phyloP scores from a whole-genome alignment of 1,284 basidiomycete species.

The Ustilago curta region DNA sequence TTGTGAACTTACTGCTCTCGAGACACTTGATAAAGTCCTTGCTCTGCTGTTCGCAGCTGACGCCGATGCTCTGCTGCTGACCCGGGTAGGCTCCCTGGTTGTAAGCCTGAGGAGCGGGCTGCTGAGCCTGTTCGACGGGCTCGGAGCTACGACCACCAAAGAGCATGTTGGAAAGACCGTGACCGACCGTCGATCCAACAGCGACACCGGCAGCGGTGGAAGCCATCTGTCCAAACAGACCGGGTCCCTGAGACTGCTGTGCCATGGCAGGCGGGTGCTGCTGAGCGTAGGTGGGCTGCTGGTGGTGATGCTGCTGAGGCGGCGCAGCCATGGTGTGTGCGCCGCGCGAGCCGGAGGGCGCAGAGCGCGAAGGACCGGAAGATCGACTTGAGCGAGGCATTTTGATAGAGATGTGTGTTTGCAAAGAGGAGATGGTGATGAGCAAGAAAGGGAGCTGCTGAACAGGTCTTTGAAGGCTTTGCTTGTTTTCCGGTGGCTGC shows the following conservation, averaged over 20 bases:
- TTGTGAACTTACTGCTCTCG: slow-evolving; percentile 55
- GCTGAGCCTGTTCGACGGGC: slow-evolving; percentile 64
- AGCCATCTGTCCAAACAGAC: slow-evolving; percentile 75
- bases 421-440: slow-evolving; percentile 14
- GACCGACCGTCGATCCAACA: slow-evolving; percentile 82
- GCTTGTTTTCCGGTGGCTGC: slow-evolving; percentile 13
- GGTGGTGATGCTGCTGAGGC: slow-evolving; percentile 37
- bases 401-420: slow-evolving; percentile 10
- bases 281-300: slow-evolving; percentile 39
- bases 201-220: slow-evolving; percentile 89
- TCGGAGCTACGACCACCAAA: slow-evolving; percentile 76
- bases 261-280: slow-evolving; percentile 39
- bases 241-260: slow-evolving; percentile 52
- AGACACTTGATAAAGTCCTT: slow-evolving; percentile 70
- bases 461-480: neutral
- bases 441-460: neutral
- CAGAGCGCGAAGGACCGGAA: slow-evolving; percentile 57
- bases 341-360: slow-evolving; percentile 63
- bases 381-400: slow-evolving; percentile 67
- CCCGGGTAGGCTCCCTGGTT: slow-evolving; percentile 32
- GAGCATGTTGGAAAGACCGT: slow-evolving; percentile 84
- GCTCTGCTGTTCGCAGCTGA: slow-evolving; percentile 73
- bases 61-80: slow-evolving; percentile 62
- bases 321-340: slow-evolving; percentile 66
- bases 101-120: slow-evolving; percentile 47